Evolutionary conservation across 83 land plant genomes (phyloP), one percentile per base, ranked within the genome.

Genomic region (Thuja plicata): DNA sequence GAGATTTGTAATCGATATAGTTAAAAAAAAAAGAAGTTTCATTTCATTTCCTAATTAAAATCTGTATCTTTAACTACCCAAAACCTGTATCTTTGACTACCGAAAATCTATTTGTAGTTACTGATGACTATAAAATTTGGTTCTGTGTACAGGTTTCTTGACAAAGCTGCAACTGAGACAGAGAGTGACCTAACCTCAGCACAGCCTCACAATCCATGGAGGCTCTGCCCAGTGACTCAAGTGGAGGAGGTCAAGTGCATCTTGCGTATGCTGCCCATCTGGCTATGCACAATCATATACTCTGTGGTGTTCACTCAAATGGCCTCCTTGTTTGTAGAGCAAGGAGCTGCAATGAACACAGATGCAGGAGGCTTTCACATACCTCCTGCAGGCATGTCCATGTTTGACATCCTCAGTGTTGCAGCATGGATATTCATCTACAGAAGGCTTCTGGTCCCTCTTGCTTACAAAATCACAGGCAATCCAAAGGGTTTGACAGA

Each of bases 231-330:
- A 8, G 94, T 97, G 9, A 94, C 98, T 32, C 99, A 97, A 89
- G 98, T 97, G 57, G 99, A 97, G 87, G 99, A 97, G 89, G 97
- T 95, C 45, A 97, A 97, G 88, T 94, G 96, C 77, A 83, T 97
- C 74, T 71, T 97, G 0, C 90, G 95, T 57, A 89, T 96, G 92
- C 90, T 95, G 30, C 99, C 99, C 0, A 91, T 97, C 12, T 97
- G 96, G 96, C 74, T 96, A 9, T 94, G 95, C 88, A 94, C 95
- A 43, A 92, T 96, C 15, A 92, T 95, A 41, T 97, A 93, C 90
- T 93, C 96, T 3, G 95, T 94, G 17, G 92, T 96, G 24, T 93
- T 94, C 90, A 95, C 98, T 1, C 99, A 97, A 89, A 95, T 97
- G 92, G 97, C 96, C 10, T 97, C 98, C 77, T 86, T 96, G 17